Evolutionary conservation across 2,329 filamentous ascomycete genomes (phyloP).

Genomic region (Akanthomyces muscarius): DNA sequence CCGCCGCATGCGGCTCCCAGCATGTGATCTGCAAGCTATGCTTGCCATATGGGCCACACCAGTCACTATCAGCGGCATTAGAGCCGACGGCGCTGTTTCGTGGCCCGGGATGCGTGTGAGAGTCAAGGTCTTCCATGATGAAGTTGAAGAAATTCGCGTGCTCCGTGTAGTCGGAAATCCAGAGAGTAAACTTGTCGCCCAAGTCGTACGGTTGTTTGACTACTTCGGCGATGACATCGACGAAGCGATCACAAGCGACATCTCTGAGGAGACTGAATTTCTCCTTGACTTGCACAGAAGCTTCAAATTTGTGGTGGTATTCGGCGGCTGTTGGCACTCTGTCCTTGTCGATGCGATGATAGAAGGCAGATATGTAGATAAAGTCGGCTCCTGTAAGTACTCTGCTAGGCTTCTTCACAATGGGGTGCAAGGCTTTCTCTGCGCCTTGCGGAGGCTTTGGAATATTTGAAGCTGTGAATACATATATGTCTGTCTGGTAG

Average conservation of each 20-base stretch:
- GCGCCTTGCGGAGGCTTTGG: conserved; percentile 38
- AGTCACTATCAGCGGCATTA: conserved; percentile 36
- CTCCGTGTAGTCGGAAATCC: conserved; percentile 78
- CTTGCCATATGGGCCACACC: conserved; percentile 72
- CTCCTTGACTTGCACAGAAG: conserved; percentile 42
- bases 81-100: conserved; percentile 48
- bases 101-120: conserved; percentile 28
- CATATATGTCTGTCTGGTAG: conserved; percentile 30
- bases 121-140: conserved; percentile 28
- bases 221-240: conserved; percentile 69
- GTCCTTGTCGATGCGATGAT: conserved; percentile 41
- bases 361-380: conserved; percentile 46
- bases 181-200: conserved; percentile 54
- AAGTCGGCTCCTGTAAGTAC: conserved; percentile 29
- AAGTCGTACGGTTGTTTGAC: conserved; percentile 47
- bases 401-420: conserved; percentile 21
- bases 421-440: conserved; percentile 25
- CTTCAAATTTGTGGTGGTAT: conserved; percentile 38
- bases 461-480: conserved; percentile 31
- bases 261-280: conserved; percentile 66
- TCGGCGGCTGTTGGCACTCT: conserved; percentile 38
- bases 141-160: conserved; percentile 61
- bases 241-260: conserved; percentile 52
- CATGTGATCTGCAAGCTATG: conserved; percentile 67
- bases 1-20: conserved; percentile 63